Conservation (phyloP, 169 alveolate species). For the Plasmodium blacklocki region DNA sequence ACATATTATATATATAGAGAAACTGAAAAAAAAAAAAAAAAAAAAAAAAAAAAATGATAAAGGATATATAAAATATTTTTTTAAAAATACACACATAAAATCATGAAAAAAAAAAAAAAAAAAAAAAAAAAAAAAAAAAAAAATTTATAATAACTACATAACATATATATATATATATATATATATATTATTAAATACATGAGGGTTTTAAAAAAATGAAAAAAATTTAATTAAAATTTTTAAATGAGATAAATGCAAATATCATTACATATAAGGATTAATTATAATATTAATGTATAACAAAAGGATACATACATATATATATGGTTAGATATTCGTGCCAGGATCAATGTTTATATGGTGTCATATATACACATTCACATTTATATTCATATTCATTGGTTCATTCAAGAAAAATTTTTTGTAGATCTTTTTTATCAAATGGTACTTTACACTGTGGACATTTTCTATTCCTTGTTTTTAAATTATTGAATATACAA, state of each 20-base stretch:
- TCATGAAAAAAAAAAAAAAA: neutral
- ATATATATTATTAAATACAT: neutral
- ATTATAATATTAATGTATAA: too few relatives aligned
- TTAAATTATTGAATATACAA: slow-evolving; percentile 79
- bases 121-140: neutral
- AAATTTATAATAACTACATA: neutral
- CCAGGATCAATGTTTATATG: too few relatives aligned
- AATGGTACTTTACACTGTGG: slow-evolving; percentile 86
- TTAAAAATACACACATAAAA: neutral
- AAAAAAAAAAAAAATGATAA: neutral
- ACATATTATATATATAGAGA: too few relatives aligned
- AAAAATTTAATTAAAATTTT: neutral
- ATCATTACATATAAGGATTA: too few relatives aligned
- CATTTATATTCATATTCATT: neutral
- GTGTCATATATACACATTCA: too few relatives aligned
- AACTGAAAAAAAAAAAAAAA: too few relatives aligned
- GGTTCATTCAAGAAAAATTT: slow-evolving; percentile 64
- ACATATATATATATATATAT: neutral
- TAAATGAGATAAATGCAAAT: neutral
- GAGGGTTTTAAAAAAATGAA: neutral
- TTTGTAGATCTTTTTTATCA: slow-evolving; percentile 84
- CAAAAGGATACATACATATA: neutral
- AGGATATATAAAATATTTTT: neutral
- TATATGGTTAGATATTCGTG: neutral
- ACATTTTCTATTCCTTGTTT: slow-evolving; percentile 85